Evolutionary conservation across 768 basidiomycete genomes (phyloP).

Genomic region (Boletus bicolor): DNA sequence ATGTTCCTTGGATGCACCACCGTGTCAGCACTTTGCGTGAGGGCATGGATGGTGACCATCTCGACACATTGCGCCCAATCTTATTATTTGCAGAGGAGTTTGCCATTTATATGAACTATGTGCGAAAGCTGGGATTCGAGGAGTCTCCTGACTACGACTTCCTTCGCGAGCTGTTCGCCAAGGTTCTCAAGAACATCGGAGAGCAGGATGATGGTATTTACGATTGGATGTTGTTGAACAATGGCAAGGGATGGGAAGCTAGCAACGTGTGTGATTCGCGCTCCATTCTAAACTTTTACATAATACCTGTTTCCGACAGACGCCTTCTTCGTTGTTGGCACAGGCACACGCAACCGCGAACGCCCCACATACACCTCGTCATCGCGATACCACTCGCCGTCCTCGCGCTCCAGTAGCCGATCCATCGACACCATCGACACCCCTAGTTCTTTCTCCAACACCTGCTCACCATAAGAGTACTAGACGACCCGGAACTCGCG

Average conservation of each 20-base stretch:
- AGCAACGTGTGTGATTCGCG: constrained; percentile 56
- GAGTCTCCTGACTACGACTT: constrained; percentile 98
- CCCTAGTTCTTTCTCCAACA: constrained; percentile 62
- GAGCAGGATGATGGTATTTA: constrained; percentile 91
- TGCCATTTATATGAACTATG: constrained; percentile 98
- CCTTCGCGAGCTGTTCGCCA: constrained; percentile 88
- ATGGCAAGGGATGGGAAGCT: constrained; percentile 95
- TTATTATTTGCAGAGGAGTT: constrained; percentile 67
- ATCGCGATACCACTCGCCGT: constrained; percentile 54
- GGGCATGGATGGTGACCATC: not conserved
- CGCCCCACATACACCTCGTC: constrained; percentile 49
- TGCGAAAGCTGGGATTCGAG: constrained; percentile 96
- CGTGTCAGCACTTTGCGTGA: not conserved
- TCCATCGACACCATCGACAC: constrained; percentile 49
- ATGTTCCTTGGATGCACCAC: constrained; percentile 24
- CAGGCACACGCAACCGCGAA: constrained; percentile 56
- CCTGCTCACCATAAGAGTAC: constrained; percentile 63
- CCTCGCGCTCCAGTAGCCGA: constrained; percentile 53
- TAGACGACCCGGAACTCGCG: constrained; percentile 45
- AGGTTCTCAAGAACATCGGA: constrained; percentile 82
- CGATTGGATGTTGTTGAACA: constrained; percentile 95
- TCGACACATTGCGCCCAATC: constrained; percentile 1
- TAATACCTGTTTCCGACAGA: constrained; percentile 29
- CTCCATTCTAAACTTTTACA: not conserved
- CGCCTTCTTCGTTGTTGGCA: constrained; percentile 41